Base-by-base conservation (phyloP, 2,329 filamentous ascomycete genomes). In the Penicillium sp. region DNA sequence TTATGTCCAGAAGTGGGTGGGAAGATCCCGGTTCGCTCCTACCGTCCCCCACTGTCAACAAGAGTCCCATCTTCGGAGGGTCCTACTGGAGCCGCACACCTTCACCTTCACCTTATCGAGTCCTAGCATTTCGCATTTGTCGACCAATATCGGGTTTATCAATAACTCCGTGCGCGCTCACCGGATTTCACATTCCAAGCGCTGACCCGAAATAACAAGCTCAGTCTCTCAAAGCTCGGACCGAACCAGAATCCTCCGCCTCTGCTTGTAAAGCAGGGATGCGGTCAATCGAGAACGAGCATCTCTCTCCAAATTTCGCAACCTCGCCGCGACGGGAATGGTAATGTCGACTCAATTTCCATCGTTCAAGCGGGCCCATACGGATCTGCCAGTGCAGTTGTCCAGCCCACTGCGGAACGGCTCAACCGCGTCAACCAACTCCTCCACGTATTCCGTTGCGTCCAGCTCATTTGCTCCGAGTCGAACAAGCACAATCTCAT, bases 401-500 rank as follows among this genome's bases (percentile, higher is more conserved):
- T 74, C 78, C 29, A 80, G 76, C 53, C 74, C 76, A 16, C 64
- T 75, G 49, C 79, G 81, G 60, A 79, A 83, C 68, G 76, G 76
- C 18, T 84, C 81, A 6, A 81, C 71, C 28, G 78, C 79, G 34
- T 83, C 81, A 10, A 81, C 78, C 23, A 76, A 69, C 59, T 83
- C 81, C 7, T 82, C 81, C 1, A 66, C 73, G 42, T 80, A 78
- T 61, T 82, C 81, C 2, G 65, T 72, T 47, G 76, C 72, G 39
- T 79, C 79, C 3, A 76, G 74, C 58, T 74, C 75, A 12, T 75
- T 78, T 55, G 65, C 73, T 3, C 79, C 79, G n/a, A 82, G 79
- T 63, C 77, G 81, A 45, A 83, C 85, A 36, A 90, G 86, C 70
- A 88, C 88, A 44, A 78, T 87, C 60, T 89, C 87, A 16, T 93